Evolutionary conservation across 306 rosid genomes (phyloP), one percentile per base, ranked within the genome.

Genomic region (Medicago arabica): DNA sequence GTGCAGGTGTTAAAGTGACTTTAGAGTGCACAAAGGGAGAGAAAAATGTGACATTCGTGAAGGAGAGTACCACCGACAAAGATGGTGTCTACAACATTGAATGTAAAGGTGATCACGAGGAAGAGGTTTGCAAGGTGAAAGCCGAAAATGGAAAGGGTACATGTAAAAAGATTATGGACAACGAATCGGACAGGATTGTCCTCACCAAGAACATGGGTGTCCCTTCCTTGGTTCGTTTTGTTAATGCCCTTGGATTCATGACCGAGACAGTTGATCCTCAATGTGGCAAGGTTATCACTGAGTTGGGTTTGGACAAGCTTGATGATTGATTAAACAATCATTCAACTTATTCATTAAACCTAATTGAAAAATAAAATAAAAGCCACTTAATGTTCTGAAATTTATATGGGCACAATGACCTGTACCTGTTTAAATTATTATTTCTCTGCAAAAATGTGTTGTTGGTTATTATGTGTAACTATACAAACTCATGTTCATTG

Each of bases 181-280:
- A 14, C 14, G 53, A 2, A 13, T 34, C 69, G 0, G 83, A 85
- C 13, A 76, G 83, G 44, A 69, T 88, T 34, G 17, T 66, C 14
- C 83, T 88, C 36, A 88, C 89, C 2, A 18, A 28, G 6, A 76
- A 85, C 78, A 81, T 73, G 74, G 92, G 92, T 18, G 83, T 16
- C 69, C 16, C 81, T 21, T 71, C 81, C 66, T 11, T 34, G 21
- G 2, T 5, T 3, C 89, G 89, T 6, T 83, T 43, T 34, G 88
- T 82, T 41, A 83, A 81, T 46, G 83, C 92, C 78, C 89, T 88
- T 71, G 92, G 92, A 40, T 88, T 88, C 89, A 85, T 79, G 86
- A 81, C 73, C 10, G 34, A 55, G 51, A 3, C 34, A 21, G 7
- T 74, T 70, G 67, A 69, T 19, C 0, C 46, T 0, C 70, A 76